A percentile compares a stretch with the other conserved stretches of the same genome.
Evolutionary conservation across 2,329 filamentous ascomycete species (phyloP).

Genomic region (Mycosphaerella sp.): DNA sequence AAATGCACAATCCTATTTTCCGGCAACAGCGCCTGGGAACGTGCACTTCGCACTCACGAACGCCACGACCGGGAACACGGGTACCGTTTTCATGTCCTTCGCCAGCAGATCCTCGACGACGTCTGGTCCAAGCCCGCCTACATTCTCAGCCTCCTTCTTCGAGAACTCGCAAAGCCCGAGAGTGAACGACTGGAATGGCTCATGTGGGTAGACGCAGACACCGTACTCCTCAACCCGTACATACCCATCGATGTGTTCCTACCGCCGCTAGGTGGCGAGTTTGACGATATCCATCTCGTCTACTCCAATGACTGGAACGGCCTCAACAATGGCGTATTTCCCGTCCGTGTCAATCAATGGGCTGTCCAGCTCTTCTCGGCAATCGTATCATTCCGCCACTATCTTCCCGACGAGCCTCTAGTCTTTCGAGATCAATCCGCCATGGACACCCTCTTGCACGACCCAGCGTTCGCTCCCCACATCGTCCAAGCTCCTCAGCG

Average conservation of each 20-base stretch:
- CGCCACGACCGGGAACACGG: constrained; percentile 38
- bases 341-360: constrained; percentile 38
- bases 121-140: constrained; percentile 44
- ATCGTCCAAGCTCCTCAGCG: constrained; percentile 37
- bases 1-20: constrained; percentile 39
- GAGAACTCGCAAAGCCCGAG: constrained; percentile 36
- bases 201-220: constrained; percentile 42
- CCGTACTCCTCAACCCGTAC: constrained; percentile 40
- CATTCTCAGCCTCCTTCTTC: constrained; percentile 37
- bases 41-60: constrained; percentile 38
- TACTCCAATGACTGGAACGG: constrained; percentile 39
- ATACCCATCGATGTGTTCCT: constrained; percentile 38
- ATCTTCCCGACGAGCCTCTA: constrained; percentile 33
- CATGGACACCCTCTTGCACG: constrained; percentile 36
- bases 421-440: constrained; percentile 39
- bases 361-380: constrained; percentile 36
- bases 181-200: constrained; percentile 39
- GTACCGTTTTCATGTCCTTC: constrained; percentile 40
- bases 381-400: constrained; percentile 37
- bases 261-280: constrained; percentile 31
- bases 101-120: constrained; percentile 38
- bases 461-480: constrained; percentile 30
- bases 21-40: constrained; percentile 36
- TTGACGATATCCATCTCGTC: constrained; percentile 35
- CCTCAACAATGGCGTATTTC: constrained; percentile 41